Evolutionary conservation across 148 eudicot species (phyloP).

Genomic region (Drosera capensis): DNA sequence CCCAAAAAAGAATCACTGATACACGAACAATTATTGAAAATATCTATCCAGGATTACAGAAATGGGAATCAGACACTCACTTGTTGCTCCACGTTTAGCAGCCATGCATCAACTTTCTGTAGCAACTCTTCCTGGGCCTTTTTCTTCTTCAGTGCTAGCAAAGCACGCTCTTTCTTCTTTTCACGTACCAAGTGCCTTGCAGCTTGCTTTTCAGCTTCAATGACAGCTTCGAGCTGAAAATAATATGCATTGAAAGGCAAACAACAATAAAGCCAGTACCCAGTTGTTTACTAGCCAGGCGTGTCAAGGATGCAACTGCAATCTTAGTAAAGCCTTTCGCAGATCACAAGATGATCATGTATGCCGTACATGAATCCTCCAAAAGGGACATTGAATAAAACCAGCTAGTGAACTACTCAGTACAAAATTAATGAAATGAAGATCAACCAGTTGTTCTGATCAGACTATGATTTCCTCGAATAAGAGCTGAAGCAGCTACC

Average conservation of each 20-base stretch:
- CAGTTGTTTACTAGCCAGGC: too few species aligned
- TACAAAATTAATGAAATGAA: too few species aligned
- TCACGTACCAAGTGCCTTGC: conserved; percentile 86
- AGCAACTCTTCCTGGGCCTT: conserved; percentile 88
- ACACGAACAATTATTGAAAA: background rate
- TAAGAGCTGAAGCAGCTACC: too few species aligned
- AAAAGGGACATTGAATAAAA: too few species aligned
- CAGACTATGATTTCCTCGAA: too few species aligned
- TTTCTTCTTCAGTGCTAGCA: conserved; percentile 86
- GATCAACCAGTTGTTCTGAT: too few species aligned
- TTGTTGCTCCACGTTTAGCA: conserved; percentile 90
- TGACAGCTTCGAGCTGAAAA: conserved; percentile 83
- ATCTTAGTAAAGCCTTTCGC: background rate
- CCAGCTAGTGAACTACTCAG: too few species aligned
- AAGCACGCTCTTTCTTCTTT: conserved; percentile 94
- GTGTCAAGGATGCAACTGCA: background rate
- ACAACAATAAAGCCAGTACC: too few species aligned
- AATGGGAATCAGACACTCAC: conserved; percentile 24
- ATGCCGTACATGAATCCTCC: too few species aligned
- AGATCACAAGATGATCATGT: too few species aligned
- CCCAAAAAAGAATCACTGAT: background rate
- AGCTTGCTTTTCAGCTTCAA: conserved; percentile 96
- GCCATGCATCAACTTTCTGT: conserved; percentile 95
- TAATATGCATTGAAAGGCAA: too few species aligned
- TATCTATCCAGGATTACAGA: background rate